A percentile compares a stretch with the other conserved stretches of the same genome.
Conservation (phyloP, 1,139 yeast genomes). For the Cylindricascospora bacillispora region DNA sequence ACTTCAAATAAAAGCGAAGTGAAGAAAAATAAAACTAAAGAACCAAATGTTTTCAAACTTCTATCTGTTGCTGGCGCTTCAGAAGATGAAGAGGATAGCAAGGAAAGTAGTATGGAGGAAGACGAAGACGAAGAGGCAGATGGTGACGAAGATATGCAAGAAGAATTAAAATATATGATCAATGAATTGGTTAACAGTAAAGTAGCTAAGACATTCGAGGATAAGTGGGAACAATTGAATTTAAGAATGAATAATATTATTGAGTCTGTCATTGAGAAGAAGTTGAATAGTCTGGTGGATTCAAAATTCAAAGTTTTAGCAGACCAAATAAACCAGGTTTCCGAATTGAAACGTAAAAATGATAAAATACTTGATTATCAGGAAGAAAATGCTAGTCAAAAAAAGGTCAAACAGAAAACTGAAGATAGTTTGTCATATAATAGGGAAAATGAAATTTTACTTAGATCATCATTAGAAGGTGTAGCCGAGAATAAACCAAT, state of each 20-base stretch:
- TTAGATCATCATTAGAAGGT: neutral
- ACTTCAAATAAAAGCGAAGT: neutral
- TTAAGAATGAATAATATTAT: slow-evolving; percentile 7
- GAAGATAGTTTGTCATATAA: neutral
- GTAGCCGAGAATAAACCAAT: neutral
- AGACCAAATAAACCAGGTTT: no score
- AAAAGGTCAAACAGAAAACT: neutral
- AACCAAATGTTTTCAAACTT: slow-evolving; percentile 1
- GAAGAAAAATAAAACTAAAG: slow-evolving; percentile 1
- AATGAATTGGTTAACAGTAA: slow-evolving; percentile 18
- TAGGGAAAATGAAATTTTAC: neutral
- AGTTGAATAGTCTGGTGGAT: slow-evolving; percentile 5
- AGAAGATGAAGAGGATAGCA: slow-evolving; percentile 7
- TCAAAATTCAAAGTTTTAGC: slow-evolving; percentile 3
- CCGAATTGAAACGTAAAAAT: neutral
- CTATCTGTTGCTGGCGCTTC: slow-evolving; percentile 3
- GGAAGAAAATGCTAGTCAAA: slow-evolving; percentile 1
- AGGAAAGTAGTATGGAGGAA: neutral
- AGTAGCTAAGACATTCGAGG: slow-evolving; percentile 9
- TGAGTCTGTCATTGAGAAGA: slow-evolving; percentile 9
- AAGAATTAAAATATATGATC: slow-evolving; percentile 20
- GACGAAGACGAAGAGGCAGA: slow-evolving; percentile 7
- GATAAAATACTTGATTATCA: neutral
- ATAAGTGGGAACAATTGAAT: slow-evolving; percentile 12
- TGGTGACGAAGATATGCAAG: slow-evolving; percentile 10